Evolutionary conservation across 176 grass and related monocot genomes (phyloP).

Genomic region (Oryza coarctata): DNA sequence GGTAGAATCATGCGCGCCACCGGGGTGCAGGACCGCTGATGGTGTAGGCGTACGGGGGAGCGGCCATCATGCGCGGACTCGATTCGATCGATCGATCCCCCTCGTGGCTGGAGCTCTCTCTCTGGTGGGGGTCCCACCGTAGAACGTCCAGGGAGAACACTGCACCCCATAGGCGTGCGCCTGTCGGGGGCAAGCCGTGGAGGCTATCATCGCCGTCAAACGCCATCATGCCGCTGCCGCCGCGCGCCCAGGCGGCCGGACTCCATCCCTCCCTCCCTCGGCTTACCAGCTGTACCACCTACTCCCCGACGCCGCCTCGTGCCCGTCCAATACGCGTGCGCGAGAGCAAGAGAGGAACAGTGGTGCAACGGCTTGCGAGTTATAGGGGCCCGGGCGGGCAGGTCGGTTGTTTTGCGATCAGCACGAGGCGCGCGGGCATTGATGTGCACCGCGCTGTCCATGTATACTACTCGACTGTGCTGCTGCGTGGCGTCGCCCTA

Average conservation of each 20-base stretch:
- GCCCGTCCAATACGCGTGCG: too few species aligned
- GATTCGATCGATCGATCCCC: too few species aligned
- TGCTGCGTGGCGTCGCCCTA: not conserved
- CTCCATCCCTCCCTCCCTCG: too few species aligned
- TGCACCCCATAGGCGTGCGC: constrained; percentile 41
- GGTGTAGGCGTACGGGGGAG: constrained; percentile 33
- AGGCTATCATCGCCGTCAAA: constrained; percentile 57
- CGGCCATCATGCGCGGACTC: constrained; percentile 23
- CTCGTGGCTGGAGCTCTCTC: not conserved
- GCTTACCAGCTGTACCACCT: too few species aligned
- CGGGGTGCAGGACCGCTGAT: constrained; percentile 34
- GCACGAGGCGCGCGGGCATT: too few species aligned
- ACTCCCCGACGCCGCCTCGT: too few species aligned
- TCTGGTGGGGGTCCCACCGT: not conserved
- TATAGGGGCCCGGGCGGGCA: too few species aligned
- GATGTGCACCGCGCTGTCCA: not conserved
- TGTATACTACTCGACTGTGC: not conserved
- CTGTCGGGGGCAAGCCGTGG: constrained; percentile 37
- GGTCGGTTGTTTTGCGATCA: too few species aligned
- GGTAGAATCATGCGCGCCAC: constrained; percentile 27
- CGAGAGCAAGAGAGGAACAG: too few species aligned
- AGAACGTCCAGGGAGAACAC: constrained; percentile 26
- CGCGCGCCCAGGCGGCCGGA: not conserved
- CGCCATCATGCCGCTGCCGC: constrained; percentile 35
- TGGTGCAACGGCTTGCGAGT: too few species aligned